Evolutionary conservation across 331 rosid species (phyloP).

Genomic region (Spiraea crenata): DNA sequence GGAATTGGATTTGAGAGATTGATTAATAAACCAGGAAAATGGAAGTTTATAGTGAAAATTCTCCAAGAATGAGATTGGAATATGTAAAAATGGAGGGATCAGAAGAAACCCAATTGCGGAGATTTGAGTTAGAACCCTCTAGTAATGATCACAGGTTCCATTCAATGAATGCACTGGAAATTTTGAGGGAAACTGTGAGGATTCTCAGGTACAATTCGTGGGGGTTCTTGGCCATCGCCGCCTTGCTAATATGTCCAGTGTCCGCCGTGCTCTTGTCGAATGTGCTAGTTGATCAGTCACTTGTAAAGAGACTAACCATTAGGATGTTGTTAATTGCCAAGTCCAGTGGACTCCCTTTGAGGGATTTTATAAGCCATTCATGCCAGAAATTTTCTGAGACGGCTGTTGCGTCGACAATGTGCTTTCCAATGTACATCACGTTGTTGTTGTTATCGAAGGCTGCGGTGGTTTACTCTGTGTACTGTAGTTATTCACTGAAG

Average conservation of each 20-base stretch:
- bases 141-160: slow-evolving; percentile 37
- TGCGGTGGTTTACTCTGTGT: slow-evolving; percentile 79
- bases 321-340: slow-evolving; percentile 73
- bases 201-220: slow-evolving; percentile 78
- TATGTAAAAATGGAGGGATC: slow-evolving; percentile 50
- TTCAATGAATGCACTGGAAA: slow-evolving; percentile 87
- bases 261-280: slow-evolving; percentile 74
- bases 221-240: slow-evolving; percentile 63
- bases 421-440: slow-evolving; percentile 76
- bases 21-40: slow-evolving; percentile 1
- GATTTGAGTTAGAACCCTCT: slow-evolving; percentile 37
- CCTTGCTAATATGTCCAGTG: slow-evolving; percentile 79
- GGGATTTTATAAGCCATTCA: slow-evolving; percentile 74
- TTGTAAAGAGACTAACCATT: slow-evolving; percentile 59
- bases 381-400: slow-evolving; percentile 72
- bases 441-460: slow-evolving; percentile 70
- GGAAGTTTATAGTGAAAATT: slow-evolving; percentile 42
- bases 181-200: slow-evolving; percentile 76
- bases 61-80: slow-evolving; percentile 59
- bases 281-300: slow-evolving; percentile 54
- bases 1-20: not conserved
- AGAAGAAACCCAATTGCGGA: slow-evolving; percentile 31
- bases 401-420: slow-evolving; percentile 51
- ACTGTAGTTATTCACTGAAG: slow-evolving; percentile 70
- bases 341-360: slow-evolving; percentile 81